Percentiles rank a stretch among this genome's conserved stretches.
Evolutionary conservation across 2,329 filamentous ascomycete species (phyloP).

Genomic region (Juglanconis oblonga): DNA sequence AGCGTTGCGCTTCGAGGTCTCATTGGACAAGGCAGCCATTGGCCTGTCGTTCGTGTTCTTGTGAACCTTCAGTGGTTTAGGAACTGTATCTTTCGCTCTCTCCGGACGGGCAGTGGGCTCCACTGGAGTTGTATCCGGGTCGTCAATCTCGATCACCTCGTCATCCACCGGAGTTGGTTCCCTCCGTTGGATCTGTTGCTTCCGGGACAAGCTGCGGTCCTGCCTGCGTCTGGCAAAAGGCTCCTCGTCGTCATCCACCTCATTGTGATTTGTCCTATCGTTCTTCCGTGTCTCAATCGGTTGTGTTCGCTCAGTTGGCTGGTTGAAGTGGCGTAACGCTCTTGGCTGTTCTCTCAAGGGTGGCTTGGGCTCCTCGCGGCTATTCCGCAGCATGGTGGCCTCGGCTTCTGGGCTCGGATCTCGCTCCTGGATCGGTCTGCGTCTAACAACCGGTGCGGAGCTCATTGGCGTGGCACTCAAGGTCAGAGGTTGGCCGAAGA

Average conservation of each 20-base stretch:
- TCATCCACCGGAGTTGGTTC: background rate
- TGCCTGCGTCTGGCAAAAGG: background rate
- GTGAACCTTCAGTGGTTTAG: background rate
- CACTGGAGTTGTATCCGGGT: background rate
- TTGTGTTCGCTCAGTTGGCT: background rate
- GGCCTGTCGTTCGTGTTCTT: background rate
- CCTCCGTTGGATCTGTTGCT: background rate
- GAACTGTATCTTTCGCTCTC: background rate
- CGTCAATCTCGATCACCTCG: constrained; percentile 16
- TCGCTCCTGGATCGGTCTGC: constrained; percentile 15
- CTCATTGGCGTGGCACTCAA: constrained; percentile 38
- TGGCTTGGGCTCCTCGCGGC: background rate
- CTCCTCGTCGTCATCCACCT: background rate
- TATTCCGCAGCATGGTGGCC: background rate
- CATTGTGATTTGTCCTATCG: background rate
- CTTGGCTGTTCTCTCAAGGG: background rate
- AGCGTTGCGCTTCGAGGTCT: background rate
- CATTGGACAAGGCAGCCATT: background rate
- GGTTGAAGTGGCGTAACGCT: background rate
- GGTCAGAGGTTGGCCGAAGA: constrained; percentile 46
- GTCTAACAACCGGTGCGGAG: constrained; percentile 26
- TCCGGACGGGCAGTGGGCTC: background rate
- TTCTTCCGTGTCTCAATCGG: background rate
- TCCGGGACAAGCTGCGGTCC: background rate
- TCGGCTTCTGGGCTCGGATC: constrained; percentile 7